phyloP scores from a whole-genome alignment of 1,139 yeast genomes.

The Yamadazyma dendronema region DNA sequence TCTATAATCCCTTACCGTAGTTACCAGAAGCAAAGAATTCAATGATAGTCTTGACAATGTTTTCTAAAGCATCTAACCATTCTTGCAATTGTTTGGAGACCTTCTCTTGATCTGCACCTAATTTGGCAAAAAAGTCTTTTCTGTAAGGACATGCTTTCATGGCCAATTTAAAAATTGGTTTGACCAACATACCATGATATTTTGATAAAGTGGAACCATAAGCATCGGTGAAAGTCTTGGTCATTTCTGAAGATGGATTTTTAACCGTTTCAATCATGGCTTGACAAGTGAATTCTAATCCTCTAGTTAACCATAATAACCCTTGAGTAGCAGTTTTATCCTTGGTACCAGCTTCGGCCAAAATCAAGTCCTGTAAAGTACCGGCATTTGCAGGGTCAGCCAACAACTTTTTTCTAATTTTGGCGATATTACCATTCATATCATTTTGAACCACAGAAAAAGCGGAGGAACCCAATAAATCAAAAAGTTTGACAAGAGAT shows the following conservation, averaged over 20 bases:
- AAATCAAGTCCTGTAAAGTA: constrained; percentile 75
- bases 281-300: constrained; percentile 83
- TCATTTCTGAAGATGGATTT: constrained; percentile 60
- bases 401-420: constrained; percentile 65
- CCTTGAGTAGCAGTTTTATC: constrained; percentile 88
- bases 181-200: constrained; percentile 77
- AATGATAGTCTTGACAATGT: constrained; percentile 69
- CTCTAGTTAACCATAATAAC: constrained; percentile 81
- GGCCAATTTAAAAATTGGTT: constrained; percentile 87
- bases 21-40: constrained; percentile 77
- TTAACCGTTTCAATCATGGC: constrained; percentile 81
- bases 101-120: constrained; percentile 68
- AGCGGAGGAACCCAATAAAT: constrained; percentile 81
- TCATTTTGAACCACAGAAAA: constrained; percentile 84
- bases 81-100: constrained; percentile 62
- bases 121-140: constrained; percentile 76
- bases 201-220: constrained; percentile 76
- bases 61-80: constrained; percentile 79
- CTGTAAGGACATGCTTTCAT: constrained; percentile 96
- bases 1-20: constrained; percentile 83
- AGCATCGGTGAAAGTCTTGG: constrained; percentile 78
- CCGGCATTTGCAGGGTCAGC: constrained; percentile 60
- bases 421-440: constrained; percentile 82
- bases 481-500: constrained; percentile 78
- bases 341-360: constrained; percentile 65